Percentiles rank a stretch among this genome's conserved stretches.
phyloP scores from a whole-genome alignment of 805 yeast species.

The Ogataea methylovora region DNA sequence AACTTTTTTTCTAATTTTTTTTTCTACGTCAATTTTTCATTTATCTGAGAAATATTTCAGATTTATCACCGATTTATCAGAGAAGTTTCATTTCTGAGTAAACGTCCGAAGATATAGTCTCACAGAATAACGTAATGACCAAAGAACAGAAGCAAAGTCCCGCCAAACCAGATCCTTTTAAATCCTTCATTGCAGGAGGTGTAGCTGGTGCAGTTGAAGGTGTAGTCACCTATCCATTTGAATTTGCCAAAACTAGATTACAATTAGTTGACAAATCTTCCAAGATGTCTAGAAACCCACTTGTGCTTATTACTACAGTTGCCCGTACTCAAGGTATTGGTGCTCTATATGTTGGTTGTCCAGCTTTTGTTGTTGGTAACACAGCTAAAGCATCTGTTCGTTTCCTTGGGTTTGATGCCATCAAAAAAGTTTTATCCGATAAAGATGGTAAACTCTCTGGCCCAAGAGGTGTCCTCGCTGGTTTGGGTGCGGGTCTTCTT shows the following conservation, averaged over 20 bases:
- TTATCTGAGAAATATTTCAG: too few relatives aligned
- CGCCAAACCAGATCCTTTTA: constrained; percentile 49
- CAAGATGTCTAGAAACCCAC: constrained; percentile 71
- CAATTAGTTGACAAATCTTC: constrained; percentile 69
- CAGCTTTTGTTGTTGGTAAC: constrained; percentile 92
- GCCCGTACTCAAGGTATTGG: constrained; percentile 73
- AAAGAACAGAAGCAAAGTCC: background rate
- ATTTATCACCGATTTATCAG: too few relatives aligned
- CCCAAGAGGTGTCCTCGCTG: constrained; percentile 88
- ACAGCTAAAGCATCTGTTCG: constrained; percentile 95
- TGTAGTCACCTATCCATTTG: constrained; percentile 88
- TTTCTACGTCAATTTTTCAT: too few relatives aligned
- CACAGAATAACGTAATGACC: background rate
- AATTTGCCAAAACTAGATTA: constrained; percentile 89
- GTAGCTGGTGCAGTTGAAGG: constrained; percentile 97
- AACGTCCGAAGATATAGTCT: background rate
- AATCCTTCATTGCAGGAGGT: constrained; percentile 92
- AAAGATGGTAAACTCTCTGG: constrained; percentile 83
- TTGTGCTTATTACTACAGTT: constrained; percentile 67
- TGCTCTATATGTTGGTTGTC: constrained; percentile 89
- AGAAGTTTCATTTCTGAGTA: too few relatives aligned
- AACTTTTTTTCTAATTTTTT: too few relatives aligned
- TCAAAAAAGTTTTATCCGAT: constrained; percentile 72
- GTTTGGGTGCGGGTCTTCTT: constrained; percentile 93
- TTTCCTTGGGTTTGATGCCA: constrained; percentile 85